These are phyloP conservation scores for Ganoderma lingzhi DNA, from an alignment of 1,284 basidiomycete species.

Conservation along the genomic window DNA sequence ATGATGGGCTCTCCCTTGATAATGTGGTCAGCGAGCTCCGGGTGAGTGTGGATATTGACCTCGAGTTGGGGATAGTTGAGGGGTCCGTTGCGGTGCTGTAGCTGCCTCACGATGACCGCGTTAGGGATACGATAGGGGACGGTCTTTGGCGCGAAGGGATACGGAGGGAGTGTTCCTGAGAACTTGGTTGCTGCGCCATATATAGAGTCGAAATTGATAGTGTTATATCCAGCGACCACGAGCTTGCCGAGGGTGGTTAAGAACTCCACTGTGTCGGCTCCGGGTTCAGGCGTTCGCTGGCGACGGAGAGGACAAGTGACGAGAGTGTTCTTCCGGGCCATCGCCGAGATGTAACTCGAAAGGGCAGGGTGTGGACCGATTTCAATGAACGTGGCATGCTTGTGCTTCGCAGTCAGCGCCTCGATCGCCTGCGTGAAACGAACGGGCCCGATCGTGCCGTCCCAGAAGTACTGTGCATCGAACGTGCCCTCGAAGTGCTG, in stretches of 20 bases:
- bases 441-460: conserved; percentile 43
- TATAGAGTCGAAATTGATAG: conserved; percentile 30
- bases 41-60: conserved; percentile 46
- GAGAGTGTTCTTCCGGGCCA: conserved; percentile 28
- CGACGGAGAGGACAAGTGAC: conserved; percentile 42
- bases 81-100: conserved; percentile 42
- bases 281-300: conserved; percentile 24
- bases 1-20: conserved; percentile 52
- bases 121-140: conserved; percentile 24
- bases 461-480: conserved; percentile 47
- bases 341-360: conserved; percentile 37
- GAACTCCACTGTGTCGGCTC: conserved; percentile 17
- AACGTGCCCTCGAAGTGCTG: conserved; percentile 28
- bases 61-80: conserved; percentile 44
- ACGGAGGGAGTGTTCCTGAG: conserved; percentile 17
- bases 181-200: conserved; percentile 10
- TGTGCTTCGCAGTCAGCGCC: conserved; percentile 29
- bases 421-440: conserved; percentile 39
- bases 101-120: conserved; percentile 27
- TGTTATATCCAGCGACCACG: conserved; percentile 25
- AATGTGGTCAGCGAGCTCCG: conserved; percentile 48
- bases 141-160: conserved; percentile 31
- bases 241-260: conserved; percentile 27
- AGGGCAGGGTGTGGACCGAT: conserved; percentile 44
- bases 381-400: conserved; percentile 25